Evolutionary conservation across 495 filamentous ascomycete genomes (phyloP), one percentile per base, ranked within the genome.

Genomic region (Aspergillus campestris): DNA sequence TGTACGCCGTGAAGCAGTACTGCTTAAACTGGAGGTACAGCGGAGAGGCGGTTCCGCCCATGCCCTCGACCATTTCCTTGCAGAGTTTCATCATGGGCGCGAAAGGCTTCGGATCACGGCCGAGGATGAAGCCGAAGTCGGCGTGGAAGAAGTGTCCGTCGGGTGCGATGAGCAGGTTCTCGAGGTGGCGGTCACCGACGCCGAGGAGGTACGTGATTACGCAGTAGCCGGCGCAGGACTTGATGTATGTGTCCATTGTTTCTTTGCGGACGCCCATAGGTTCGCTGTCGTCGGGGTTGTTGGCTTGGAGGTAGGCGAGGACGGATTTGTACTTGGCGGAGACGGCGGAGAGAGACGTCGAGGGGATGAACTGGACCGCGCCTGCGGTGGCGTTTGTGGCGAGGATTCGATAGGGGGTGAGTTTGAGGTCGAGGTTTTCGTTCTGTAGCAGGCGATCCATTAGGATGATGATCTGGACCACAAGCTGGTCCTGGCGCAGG

Each of bases 131-230:
- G 31, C 94, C 91, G 52, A 99, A 97, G 57, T 97, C 92, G 29
- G 87, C 88, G 63, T 99, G 92, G 78, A 99, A 97, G 70, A 99
- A 99, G 59, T 91, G 87, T 12, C 75, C 92, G 53, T 87, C 82
- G 9, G 94, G 91, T 0, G 89, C 76, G 7, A 99, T 77, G 31
- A 97, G 82, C 6, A 99, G 78, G 60, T 99, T 99, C 59, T 99
- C 92, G 8, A 97, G 76, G 64, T 99, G 92, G 0, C 92, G 82
- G 59, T 99, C 92, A 34, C 92, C 92, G 27, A 99, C 92, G 28
- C 92, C 92, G n/a, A 99, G 81, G 31, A 99, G 82, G 65, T 97
- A 99, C 0, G 92, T 99, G 58, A 99, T 96, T 13, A 99, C 92
- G 61, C 94, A 96, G 66, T 99, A 99, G 18, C 92, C 92, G 2